These are phyloP conservation scores for Coccomyxa sp. DNA, from an alignment of 139 green algal species.

Conservation along the genomic window DNA sequence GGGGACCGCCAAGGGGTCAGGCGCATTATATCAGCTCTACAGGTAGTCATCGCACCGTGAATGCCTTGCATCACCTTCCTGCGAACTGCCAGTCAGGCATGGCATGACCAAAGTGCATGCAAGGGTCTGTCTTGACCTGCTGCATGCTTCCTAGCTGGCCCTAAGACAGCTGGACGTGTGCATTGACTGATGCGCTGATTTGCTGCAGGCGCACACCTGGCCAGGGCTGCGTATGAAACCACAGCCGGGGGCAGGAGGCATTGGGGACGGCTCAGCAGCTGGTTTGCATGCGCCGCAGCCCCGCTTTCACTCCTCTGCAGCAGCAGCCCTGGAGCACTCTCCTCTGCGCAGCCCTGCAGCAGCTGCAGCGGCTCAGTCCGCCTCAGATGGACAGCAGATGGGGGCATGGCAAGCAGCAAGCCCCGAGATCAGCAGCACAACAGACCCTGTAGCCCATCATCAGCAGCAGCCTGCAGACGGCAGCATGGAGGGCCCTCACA, in stretches of 20 bases:
- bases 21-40: neutral
- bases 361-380: neutral
- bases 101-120: too few species aligned
- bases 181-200: too few species aligned
- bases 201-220: neutral
- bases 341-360: neutral
- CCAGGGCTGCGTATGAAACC: neutral
- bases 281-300: too few species aligned
- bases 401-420: neutral
- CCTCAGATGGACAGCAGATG: neutral
- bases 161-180: too few species aligned
- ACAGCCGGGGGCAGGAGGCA: neutral
- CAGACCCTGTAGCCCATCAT: too few species aligned
- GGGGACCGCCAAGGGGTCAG: neutral
- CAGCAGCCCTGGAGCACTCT: neutral
- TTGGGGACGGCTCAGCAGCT: too few species aligned
- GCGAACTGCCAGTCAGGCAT: too few species aligned
- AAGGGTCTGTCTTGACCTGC: too few species aligned
- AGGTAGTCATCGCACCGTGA: too few species aligned
- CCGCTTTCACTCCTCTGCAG: neutral
- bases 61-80: too few species aligned
- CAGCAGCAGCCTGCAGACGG: neutral
- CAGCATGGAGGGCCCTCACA: neutral
- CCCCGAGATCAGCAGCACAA: neutral
- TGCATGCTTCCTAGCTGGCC: too few species aligned